phyloP scores from a whole-genome alignment of 495 filamentous ascomycete genomes.

The Penicillium parvum region DNA sequence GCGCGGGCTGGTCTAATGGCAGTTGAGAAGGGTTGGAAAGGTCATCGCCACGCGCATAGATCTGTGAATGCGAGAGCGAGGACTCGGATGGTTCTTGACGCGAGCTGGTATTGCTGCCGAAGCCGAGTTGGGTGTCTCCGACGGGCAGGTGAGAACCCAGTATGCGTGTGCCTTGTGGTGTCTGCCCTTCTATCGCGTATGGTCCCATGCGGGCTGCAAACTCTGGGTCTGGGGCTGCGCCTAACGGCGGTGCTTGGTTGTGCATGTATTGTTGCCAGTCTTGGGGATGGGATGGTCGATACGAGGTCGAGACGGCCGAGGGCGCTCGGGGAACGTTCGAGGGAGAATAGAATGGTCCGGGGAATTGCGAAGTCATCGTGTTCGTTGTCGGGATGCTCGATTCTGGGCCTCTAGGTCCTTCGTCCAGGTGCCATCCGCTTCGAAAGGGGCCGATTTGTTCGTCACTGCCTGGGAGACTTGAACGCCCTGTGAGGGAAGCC shows the following conservation, averaged over 20 bases:
- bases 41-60: conserved; percentile 1
- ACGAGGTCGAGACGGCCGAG: conserved; percentile 8
- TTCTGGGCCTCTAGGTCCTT: conserved; percentile 1
- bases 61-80: conserved; percentile 4
- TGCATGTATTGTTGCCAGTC: conserved; percentile 21
- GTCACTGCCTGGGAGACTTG: conserved; percentile 5
- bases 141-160: conserved; percentile 2
- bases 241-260: conserved; percentile 19
- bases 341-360: conserved; percentile 8
- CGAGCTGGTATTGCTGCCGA: conserved; percentile 1
- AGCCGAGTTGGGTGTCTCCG: conserved; percentile 7
- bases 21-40: neutral
- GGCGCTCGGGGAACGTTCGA: conserved; percentile 9
- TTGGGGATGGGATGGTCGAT: conserved; percentile 14
- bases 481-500: conserved; percentile 14
- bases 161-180: conserved; percentile 9
- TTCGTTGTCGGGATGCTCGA: conserved; percentile 5
- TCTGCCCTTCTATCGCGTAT: conserved; percentile 16
- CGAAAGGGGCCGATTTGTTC: conserved; percentile 8
- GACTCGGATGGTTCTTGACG: conserved; percentile 2
- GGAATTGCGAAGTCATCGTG: conserved; percentile 12
- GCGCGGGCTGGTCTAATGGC: conserved; percentile 1
- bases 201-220: conserved; percentile 15
- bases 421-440: conserved; percentile 12
- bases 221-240: conserved; percentile 15